Evolutionary conservation across 2,329 filamentous ascomycete species (phyloP), one percentile per base, ranked within the genome.

Genomic region (Ophiocordyceps camponoti-leonardi): DNA sequence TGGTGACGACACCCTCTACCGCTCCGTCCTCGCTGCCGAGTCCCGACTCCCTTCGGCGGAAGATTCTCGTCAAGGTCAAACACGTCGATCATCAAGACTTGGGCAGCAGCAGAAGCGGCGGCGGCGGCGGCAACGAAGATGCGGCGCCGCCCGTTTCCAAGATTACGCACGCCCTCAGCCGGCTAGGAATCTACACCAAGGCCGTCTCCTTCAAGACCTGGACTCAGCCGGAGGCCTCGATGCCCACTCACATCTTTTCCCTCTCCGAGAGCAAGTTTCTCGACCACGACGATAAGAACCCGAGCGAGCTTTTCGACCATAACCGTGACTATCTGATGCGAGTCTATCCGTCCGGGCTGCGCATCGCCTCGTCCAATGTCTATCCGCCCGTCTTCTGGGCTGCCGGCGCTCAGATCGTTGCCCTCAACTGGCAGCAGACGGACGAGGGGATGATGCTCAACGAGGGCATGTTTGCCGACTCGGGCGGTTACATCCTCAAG

Each of bases 361-460:
- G 88, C 7, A 79, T 95, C 45, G 73, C 77, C 49, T 94, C 86
- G 0, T 92, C 85, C 1, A 96, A 95, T 57, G 69, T 93, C 13
- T 86, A 94, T 53, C 87, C 90, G 5, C 75, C 79, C 1, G 72
- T 81, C 4, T 92, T 88, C 62, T 95, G 88, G 88, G 75, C 86
- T 30, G 81, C 85, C 51, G 88, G 88, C 14, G 81, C 93, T 3
- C 88, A 95, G 61, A 81, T 95, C 53, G 86, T 93, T 1, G 88
- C 88, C 0, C 68, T 96, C 49, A 95, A 95, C 64, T 96, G 88
- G 86, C 88, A 96, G 62, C 81, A 80, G 49, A 80, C 83, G 61
- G 87, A 95, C 56, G 82, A 86, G 53, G 87, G 86, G 30, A 93
- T 93, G 81, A 95, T 95, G 90, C 73, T 94, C 14, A 95, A 95